These are phyloP conservation scores for Leucocoprinus sp. DNA, from an alignment of 768 basidiomycete genomes.

Conservation along the genomic window DNA sequence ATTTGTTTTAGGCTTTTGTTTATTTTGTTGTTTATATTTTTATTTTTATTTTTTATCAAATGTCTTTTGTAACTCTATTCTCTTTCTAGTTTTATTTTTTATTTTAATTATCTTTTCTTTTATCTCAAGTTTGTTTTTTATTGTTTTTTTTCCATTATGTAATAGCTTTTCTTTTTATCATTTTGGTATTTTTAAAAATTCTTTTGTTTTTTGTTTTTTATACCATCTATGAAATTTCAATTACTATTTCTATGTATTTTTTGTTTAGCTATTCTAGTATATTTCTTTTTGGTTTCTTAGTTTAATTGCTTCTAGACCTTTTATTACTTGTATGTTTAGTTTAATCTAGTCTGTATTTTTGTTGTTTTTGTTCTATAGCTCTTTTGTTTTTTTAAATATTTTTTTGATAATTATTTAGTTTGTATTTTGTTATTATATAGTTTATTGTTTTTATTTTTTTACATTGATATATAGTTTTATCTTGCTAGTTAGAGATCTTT, in stretches of 20 bases:
- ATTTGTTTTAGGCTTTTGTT: no score
- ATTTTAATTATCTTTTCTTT: neutral
- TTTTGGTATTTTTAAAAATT: neutral
- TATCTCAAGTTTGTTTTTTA: neutral
- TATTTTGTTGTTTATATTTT: no score
- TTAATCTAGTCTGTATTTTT: neutral
- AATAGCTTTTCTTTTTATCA: neutral
- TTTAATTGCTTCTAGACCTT: neutral
- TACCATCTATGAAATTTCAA: conserved; percentile 1
- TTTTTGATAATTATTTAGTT: neutral
- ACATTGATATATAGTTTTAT: conserved; percentile 12
- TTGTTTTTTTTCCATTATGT: neutral
- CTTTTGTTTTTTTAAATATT: conserved; percentile 10
- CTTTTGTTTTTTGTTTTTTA: conserved; percentile 1
- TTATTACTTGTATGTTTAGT: neutral
- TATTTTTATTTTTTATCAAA: no score
- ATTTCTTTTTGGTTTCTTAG: no score
- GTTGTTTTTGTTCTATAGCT: conserved; percentile 5
- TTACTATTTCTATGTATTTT: conserved; percentile 7
- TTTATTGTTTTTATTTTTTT: conserved; percentile 12
- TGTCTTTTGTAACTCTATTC: no score
- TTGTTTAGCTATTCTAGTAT: no score
- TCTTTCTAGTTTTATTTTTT: no score
- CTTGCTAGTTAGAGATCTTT: conserved; percentile 1
- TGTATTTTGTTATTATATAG: conserved; percentile 13